A percentile compares a stretch with the other conserved stretches of the same genome.
phyloP scores from a whole-genome alignment of 78 protist genomes.

The Dictyostelium purpureum region DNA sequence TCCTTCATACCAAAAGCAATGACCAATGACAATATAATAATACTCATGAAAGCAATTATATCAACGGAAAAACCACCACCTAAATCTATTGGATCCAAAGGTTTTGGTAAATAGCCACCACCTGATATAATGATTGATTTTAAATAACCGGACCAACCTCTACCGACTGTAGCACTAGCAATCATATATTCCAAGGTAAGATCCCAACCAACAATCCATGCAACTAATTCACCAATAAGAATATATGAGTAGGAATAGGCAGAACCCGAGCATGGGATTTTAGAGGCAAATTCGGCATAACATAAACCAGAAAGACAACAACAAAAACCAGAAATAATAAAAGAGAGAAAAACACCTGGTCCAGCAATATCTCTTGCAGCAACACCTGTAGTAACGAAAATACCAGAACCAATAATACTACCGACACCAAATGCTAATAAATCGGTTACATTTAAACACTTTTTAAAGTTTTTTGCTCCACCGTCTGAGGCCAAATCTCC shows the following conservation, averaged over 20 bases:
- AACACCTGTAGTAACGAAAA: slow-evolving; percentile 86
- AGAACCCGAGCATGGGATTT: slow-evolving; percentile 72
- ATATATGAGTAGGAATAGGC: slow-evolving; percentile 66
- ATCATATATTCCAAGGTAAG: slow-evolving; percentile 79
- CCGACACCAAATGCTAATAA: slow-evolving; percentile 80
- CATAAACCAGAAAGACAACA: slow-evolving; percentile 69
- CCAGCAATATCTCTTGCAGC: slow-evolving; percentile 85
- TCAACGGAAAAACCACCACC: slow-evolving; percentile 47
- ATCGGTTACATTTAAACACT: slow-evolving; percentile 54
- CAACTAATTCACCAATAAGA: slow-evolving; percentile 75
- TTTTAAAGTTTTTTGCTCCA: slow-evolving; percentile 1
- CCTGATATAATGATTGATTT: slow-evolving; percentile 21
- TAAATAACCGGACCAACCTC: slow-evolving; percentile 78
- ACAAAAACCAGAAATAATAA: slow-evolving; percentile 49
- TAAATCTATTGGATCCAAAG: slow-evolving; percentile 16
- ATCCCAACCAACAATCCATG: slow-evolving; percentile 80
- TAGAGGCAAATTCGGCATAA: slow-evolving; percentile 84
- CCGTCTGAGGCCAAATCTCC: not conserved
- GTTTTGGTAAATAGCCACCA: slow-evolving; percentile 57
- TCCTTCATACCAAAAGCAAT: slow-evolving; percentile 81
- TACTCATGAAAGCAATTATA: slow-evolving; percentile 28
- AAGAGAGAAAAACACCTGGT: slow-evolving; percentile 75
- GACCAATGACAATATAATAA: slow-evolving; percentile 38
- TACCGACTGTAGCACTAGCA: slow-evolving; percentile 78
- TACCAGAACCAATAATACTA: slow-evolving; percentile 85